Evolutionary conservation across 2,329 filamentous ascomycete genomes (phyloP).

Genomic region (Colletotrichum sp.): DNA sequence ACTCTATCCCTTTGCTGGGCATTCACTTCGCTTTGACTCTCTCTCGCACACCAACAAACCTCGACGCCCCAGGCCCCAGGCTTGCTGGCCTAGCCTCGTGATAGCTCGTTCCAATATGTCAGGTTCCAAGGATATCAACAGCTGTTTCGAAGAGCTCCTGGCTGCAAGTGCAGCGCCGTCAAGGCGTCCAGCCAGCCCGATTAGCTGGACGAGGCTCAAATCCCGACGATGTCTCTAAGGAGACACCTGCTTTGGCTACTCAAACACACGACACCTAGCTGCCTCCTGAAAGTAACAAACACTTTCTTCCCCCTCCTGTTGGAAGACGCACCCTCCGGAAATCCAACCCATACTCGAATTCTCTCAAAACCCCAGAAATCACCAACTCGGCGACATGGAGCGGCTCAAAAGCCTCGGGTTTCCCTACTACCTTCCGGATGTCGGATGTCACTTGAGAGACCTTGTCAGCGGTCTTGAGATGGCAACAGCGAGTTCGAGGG

Average conservation of each 20-base stretch:
- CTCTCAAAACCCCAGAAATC: neutral
- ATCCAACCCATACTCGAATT: neutral
- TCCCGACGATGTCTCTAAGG: neutral
- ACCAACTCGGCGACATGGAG: neutral
- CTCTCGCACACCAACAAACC: neutral
- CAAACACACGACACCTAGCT: neutral
- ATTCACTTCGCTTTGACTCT: neutral
- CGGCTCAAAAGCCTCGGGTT: neutral
- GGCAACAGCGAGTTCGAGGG: neutral
- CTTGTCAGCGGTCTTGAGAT: slow-evolving; percentile 1
- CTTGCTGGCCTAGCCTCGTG: neutral
- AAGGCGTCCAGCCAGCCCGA: neutral
- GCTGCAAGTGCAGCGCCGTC: neutral
- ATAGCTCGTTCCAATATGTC: neutral
- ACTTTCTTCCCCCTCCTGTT: neutral
- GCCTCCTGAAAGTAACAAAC: neutral
- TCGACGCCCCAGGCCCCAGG: neutral
- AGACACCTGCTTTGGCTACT: neutral
- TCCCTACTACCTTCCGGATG: neutral
- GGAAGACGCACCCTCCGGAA: neutral
- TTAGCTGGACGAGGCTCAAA: neutral
- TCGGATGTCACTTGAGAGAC: neutral
- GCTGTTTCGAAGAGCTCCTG: neutral
- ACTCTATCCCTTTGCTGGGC: neutral
- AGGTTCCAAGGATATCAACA: neutral